A percentile compares a stretch with the other conserved stretches of the same genome.
phyloP scores from a whole-genome alignment of 2,329 filamentous ascomycete species.

The Penicillium corylophilum region DNA sequence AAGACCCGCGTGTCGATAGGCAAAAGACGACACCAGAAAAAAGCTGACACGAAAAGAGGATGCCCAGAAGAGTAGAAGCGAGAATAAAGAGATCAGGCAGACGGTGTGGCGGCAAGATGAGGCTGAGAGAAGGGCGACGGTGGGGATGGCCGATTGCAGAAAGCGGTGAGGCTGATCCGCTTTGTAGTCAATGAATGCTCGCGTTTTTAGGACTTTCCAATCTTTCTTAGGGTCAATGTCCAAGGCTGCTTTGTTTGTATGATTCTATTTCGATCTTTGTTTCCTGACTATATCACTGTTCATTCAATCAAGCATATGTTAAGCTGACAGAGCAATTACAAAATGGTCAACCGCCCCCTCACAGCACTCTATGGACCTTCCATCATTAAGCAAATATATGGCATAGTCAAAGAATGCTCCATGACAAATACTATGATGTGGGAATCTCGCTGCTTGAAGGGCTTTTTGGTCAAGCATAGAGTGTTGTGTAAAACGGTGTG shows the following conservation, averaged over 20 bases:
- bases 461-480: background rate
- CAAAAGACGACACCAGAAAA: background rate
- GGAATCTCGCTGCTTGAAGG: too few relatives aligned
- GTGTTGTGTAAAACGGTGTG: background rate
- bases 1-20: background rate
- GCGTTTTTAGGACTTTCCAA: background rate
- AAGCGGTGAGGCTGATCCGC: slow-evolving; percentile 22
- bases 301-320: background rate
- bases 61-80: slow-evolving; percentile 1
- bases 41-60: background rate
- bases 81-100: slow-evolving; percentile 16
- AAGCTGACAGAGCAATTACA: background rate
- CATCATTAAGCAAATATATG: background rate
- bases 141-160: slow-evolving; percentile 18
- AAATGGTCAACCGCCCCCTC: background rate
- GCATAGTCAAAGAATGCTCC: background rate
- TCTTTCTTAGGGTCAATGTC: background rate
- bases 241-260: too few relatives aligned
- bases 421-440: background rate
- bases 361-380: background rate
- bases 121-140: slow-evolving; percentile 23
- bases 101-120: slow-evolving; percentile 19
- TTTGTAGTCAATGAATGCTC: background rate
- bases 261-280: background rate
- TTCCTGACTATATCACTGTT: background rate